Evolutionary conservation across 1,284 basidiomycete species (phyloP), one percentile per base, ranked within the genome.

Genomic region (Wallemia hederae): DNA sequence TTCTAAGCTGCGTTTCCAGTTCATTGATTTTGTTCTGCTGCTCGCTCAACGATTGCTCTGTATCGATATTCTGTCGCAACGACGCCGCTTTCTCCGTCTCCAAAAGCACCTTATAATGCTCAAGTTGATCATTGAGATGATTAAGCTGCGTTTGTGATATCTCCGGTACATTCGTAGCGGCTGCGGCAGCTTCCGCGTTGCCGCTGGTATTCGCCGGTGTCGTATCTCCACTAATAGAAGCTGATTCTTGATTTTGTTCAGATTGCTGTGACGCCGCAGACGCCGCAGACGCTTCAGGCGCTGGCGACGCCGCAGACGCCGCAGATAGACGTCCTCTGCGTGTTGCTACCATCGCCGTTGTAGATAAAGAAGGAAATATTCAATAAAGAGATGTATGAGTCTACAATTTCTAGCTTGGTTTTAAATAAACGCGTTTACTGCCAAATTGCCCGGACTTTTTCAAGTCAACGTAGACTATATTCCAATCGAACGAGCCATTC

Each of bases 1-100:
- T 5, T 49, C 9, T 33, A 56, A 27, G 58, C 55, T 27, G 72
- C 77, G 61, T 65, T 83, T 82, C 74, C 62, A 85, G 73, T 60
- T 79, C 74, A 65, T 80, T 78, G 49, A 77, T 76, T 68, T 84
- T 80, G 56, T 73, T 69, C 69, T 77, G 80, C 27, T 76, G 68
- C 62, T 74, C 67, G 27, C 67, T 81, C 56, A 83, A 68, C 25
- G 80, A 79, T 69, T 85, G 81, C 68, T 87, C 84, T 58, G 85
- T 72, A 66, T 85, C 83, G 1, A 85, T 73, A 56, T 85, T 82
- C 68, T 80, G 80, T 69, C 75, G 76, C 66, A 81, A 77, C 14
- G 74, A 68, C 61, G 80, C 78, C 2, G 81, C 80, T 58, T 74
- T 77, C 61, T 75, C 71, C 63, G 80, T 80, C 67, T 85, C 82